Evolutionary conservation across 495 filamentous ascomycete genomes (phyloP), one percentile per base, ranked within the genome.

Genomic region (Daldinia vernicosa): DNA sequence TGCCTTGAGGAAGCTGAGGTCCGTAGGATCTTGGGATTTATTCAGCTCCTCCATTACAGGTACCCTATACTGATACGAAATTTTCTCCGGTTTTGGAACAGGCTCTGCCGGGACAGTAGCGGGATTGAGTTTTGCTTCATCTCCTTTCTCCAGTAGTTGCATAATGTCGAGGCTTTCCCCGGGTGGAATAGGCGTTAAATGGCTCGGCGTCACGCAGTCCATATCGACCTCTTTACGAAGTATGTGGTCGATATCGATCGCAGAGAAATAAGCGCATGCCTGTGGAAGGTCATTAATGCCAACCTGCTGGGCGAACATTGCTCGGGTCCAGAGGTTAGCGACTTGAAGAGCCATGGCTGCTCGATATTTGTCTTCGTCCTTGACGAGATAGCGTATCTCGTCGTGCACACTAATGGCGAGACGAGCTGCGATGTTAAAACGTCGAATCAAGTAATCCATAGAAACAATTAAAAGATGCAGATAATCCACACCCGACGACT

Each of bases 171-270:
- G 73, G 61, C 86, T 92, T 80, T 98, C 94, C 32, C 95, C 95
- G 7, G 89, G 92, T 0, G 92, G 88, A 55, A 99, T 98, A 39
- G 88, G 86, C 26, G 85, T 79, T 0, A 87, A 89, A 74, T 98
- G 92, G 40, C 91, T 94, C 8, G 96, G 95, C 1, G 95, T 99
- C 53, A 97, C 78, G 77, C 95, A 99, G 75, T 97, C 92, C 93
- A 99, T 96, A 76, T 98, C 90, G 19, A 99, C 96, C 75, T 99
- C 95, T 77, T 99, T 99, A 37, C 95, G 90, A 15, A 99, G 85
- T 8, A 99, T 93, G 64, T 90, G 87, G 75, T 99, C 95, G 68
- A 99, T 92, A 74, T 99, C 95, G 19, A 99, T 89, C 1, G 95
- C 93, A 2, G 92, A 96, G 82, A 99, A 99, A 79, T 92, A 99